phyloP scores from a whole-genome alignment of 2,329 filamentous ascomycete genomes.

The Fusarium veterinarium region DNA sequence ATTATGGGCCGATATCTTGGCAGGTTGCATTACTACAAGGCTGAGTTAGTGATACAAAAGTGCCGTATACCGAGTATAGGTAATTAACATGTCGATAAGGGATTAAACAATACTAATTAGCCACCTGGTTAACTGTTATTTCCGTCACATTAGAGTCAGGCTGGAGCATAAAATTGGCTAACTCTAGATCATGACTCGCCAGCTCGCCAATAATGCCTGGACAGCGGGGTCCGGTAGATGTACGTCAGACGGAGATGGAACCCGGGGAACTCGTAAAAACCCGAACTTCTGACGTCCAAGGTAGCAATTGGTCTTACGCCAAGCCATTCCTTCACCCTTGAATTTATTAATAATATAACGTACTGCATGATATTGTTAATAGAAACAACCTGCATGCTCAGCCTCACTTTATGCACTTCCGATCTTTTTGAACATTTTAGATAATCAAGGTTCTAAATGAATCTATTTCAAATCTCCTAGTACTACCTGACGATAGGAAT shows the following conservation, averaged over 20 bases:
- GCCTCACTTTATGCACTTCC: background rate
- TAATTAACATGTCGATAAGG: too few species aligned
- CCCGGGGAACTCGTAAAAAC: background rate
- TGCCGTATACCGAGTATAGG: too few species aligned
- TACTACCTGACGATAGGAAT: too few species aligned
- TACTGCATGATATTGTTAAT: background rate
- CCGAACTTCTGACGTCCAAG: background rate
- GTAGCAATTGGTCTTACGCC: background rate
- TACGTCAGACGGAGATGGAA: too few species aligned
- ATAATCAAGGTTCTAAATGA: rapidly evolving
- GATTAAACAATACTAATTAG: too few species aligned
- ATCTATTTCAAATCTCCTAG: rapidly evolving
- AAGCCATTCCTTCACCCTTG: background rate
- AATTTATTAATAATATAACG: background rate
- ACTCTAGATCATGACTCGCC: background rate
- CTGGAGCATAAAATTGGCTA: rapidly evolving
- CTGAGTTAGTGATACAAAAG: too few species aligned
- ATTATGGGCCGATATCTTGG: too few species aligned
- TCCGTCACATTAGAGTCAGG: background rate
- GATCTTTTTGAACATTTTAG: too few species aligned
- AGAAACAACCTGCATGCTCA: background rate
- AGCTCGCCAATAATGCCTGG: background rate
- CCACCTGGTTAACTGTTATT: too few species aligned
- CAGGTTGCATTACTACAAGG: too few species aligned
- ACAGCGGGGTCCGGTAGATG: background rate